Evolutionary conservation across 2,329 filamentous ascomycete species (phyloP).

Genomic region (Aspergillus felis): DNA sequence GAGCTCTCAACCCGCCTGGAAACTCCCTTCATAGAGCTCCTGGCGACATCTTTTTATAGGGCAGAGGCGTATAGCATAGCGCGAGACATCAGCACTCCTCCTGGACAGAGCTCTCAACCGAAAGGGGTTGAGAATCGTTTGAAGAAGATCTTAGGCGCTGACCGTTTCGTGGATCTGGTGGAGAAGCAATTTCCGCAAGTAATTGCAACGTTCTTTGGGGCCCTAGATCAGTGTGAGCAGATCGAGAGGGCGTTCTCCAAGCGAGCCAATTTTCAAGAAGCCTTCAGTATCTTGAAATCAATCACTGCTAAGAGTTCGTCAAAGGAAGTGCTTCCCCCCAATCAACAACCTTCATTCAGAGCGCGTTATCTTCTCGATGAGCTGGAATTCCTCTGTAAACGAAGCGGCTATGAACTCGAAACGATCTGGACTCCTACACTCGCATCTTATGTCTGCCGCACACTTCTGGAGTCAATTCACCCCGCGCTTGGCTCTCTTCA

Average conservation of each 20-base stretch:
- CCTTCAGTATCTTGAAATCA: slow-evolving; percentile 60
- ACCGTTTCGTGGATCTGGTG: slow-evolving; percentile 60
- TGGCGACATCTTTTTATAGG: slow-evolving; percentile 69
- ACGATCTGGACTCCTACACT: slow-evolving; percentile 72
- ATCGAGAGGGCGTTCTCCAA: slow-evolving; percentile 65
- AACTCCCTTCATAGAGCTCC: slow-evolving; percentile 52
- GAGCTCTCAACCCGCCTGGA: slow-evolving; percentile 59
- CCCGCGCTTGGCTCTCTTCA: slow-evolving; percentile 81
- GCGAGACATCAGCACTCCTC: slow-evolving; percentile 59
- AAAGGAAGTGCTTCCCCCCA: slow-evolving; percentile 61
- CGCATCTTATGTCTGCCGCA: slow-evolving; percentile 69
- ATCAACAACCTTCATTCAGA: slow-evolving; percentile 83
- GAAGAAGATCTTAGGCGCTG: slow-evolving; percentile 64
- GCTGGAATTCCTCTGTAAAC: slow-evolving; percentile 71
- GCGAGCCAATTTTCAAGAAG: slow-evolving; percentile 55
- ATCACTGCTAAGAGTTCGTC: slow-evolving; percentile 71
- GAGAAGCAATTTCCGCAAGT: slow-evolving; percentile 71
- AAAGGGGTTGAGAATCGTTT: slow-evolving; percentile 63
- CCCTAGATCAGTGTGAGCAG: slow-evolving; percentile 72
- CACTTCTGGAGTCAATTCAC: slow-evolving; percentile 75
- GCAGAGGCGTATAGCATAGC: slow-evolving; percentile 80
- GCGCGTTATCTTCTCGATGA: slow-evolving; percentile 72
- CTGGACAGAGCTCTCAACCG: slow-evolving; percentile 40
- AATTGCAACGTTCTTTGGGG: slow-evolving; percentile 69
- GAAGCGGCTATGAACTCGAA: slow-evolving; percentile 61